A percentile compares a stretch with the other conserved stretches of the same genome.
phyloP scores from a whole-genome alignment of 169 alveolate species.

The Plasmodium coatneyi region DNA sequence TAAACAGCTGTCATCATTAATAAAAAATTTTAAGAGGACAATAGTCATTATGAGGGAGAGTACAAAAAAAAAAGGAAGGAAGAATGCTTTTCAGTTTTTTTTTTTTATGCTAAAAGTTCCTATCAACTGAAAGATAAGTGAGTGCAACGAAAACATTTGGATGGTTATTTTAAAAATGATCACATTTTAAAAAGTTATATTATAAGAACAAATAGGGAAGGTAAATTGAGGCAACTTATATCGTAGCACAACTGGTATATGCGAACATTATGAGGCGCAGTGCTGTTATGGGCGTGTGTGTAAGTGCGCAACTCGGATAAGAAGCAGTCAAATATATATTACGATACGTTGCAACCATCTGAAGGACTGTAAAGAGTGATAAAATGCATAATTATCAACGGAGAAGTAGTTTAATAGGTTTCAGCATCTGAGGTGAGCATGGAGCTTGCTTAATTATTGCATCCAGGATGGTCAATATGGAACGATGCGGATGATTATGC shows the following conservation, averaged over 20 bases:
- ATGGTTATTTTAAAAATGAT: not conserved
- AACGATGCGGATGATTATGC: not conserved
- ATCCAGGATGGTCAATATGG: not conserved
- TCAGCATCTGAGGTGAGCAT: not conserved
- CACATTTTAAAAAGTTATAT: not conserved
- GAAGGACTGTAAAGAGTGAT: not conserved
- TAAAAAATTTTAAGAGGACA: not conserved
- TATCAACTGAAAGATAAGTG: not conserved
- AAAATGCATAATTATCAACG: not conserved
- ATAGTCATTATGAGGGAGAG: not conserved
- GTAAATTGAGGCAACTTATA: not conserved
- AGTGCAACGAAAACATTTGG: not conserved
- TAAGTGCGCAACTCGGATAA: not conserved
- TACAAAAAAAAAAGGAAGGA: not conserved
- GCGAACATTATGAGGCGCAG: not conserved
- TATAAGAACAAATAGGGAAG: not conserved
- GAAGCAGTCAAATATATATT: not conserved
- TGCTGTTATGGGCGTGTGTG: not conserved
- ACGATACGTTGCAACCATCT: not conserved
- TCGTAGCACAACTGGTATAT: not conserved
- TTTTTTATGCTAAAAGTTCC: not conserved
- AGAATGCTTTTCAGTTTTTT: not conserved
- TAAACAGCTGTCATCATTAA: not conserved
- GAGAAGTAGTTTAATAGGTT: not conserved
- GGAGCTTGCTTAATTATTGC: not conserved